Evolutionary conservation across 164 flowering plant species (phyloP), one percentile per base, ranked within the genome.

Genomic region (Vitis amurensis): DNA sequence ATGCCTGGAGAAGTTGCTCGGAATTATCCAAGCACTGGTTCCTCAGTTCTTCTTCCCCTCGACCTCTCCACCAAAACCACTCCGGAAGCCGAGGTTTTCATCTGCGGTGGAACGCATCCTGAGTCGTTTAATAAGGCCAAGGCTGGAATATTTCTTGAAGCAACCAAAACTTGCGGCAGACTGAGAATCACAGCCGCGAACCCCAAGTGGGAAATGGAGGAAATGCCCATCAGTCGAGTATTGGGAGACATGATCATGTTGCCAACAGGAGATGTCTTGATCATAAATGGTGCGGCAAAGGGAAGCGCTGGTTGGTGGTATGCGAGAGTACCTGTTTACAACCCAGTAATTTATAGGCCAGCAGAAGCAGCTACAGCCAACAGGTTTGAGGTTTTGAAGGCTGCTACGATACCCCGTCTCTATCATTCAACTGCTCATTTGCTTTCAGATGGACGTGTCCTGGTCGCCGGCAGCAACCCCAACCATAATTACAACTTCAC

Each of bases 241-340:
- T 81, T 87, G 88, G 80, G 84, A 0, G 91, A 87, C 73, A 82
- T 87, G 89, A 68, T 81, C 3, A 0, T 85, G 64, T 31, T 87
- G 14, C 91, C 91, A 0, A 82, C 76, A 0, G 87, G 86, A 0
- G 81, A 87, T 16, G 86, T 87, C 1, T 62, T 87, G 7, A 79
- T 85, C 47, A 67, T 87, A 13, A 87, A 87, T 58, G 91, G 91
- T 0, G 91, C 85, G 0, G 59, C 68, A 3, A 76, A 64, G 37
- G 91, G 91, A 7, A 72, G 79, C 0, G 84, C 89, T 6, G 91
- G 89, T 1, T 86, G 88, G 89, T 61, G 55, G 2, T 49, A n/a
- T 0, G 88, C 51, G 0, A 55, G 76, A 12, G 81, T 71, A 1
- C 88, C 92, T 0, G 85, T 78, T 2, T 66, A 79, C 1, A 59